These are phyloP conservation scores for Populus nigra DNA, from an alignment of 345 rosid genomes.

Conservation along the genomic window DNA sequence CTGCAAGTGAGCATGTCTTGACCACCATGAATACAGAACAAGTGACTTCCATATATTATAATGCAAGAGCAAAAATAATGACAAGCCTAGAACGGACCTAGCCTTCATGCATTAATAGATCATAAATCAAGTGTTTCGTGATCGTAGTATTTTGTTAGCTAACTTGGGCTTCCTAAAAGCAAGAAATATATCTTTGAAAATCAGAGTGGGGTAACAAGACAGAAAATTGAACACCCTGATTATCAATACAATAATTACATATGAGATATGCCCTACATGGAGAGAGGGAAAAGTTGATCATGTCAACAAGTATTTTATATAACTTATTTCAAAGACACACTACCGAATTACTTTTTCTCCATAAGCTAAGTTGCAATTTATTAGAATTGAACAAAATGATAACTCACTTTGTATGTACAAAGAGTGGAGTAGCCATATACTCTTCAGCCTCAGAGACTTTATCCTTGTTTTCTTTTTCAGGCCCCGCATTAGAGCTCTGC, in stretches of 20 bases:
- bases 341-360: background rate
- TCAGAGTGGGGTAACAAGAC: background rate
- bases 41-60: too few relatives aligned
- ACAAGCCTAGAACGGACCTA: too few relatives aligned
- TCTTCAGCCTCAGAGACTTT: constrained; percentile 50
- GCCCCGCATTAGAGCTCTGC: constrained; percentile 40
- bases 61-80: too few relatives aligned
- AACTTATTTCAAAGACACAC: background rate
- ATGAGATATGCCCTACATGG: background rate
- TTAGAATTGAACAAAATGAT: constrained; percentile 2
- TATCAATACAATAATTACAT: too few relatives aligned
- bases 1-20: too few relatives aligned
- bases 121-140: too few relatives aligned
- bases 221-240: background rate
- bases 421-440: constrained; percentile 67
- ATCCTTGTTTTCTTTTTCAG: constrained; percentile 54
- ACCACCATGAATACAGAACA: too few relatives aligned
- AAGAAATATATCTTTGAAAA: background rate
- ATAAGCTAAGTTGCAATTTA: background rate
- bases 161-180: background rate
- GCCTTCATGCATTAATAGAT: too few relatives aligned
- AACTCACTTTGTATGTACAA: constrained; percentile 78
- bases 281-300: background rate
- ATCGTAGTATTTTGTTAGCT: background rate
- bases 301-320: background rate